These are phyloP conservation scores for Teratosphaeriaceae sp. DNA, from an alignment of 2,329 filamentous ascomycete genomes.

Conservation along the genomic window DNA sequence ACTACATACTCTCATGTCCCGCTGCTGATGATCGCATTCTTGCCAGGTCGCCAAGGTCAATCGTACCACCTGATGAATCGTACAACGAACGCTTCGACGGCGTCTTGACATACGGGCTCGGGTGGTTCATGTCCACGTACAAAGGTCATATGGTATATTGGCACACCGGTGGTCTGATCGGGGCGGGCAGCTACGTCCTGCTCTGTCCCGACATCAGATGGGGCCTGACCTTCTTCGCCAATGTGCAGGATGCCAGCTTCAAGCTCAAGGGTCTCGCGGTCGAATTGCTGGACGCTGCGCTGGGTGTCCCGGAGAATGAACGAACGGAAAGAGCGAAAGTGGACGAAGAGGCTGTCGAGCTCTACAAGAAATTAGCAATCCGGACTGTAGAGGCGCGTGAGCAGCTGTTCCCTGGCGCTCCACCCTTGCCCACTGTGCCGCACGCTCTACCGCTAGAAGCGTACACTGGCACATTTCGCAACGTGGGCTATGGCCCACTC, in stretches of 20 bases:
- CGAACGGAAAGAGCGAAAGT: not conserved
- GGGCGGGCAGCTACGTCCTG: not conserved
- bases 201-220: not conserved
- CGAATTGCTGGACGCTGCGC: conserved; percentile 1
- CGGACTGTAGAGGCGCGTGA: not conserved
- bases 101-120: not conserved
- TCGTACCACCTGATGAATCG: not conserved
- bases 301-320: not conserved
- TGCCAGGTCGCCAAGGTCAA: not conserved
- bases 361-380: not conserved
- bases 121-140: conserved; percentile 1
- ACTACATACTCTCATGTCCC: too few species aligned
- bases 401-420: conserved; percentile 1
- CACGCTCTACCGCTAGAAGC: not conserved
- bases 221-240: conserved; percentile 2
- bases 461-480: not conserved
- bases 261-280: conserved; percentile 1
- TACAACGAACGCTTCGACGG: not conserved
- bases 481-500: not conserved
- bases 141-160: not conserved
- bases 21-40: too few species aligned
- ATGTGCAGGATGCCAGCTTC: not conserved
- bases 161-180: conserved; percentile 1
- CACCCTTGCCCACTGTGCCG: not conserved
- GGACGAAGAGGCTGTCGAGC: not conserved